phyloP scores from a whole-genome alignment of 805 yeast genomes.

The Candida ortonii region DNA sequence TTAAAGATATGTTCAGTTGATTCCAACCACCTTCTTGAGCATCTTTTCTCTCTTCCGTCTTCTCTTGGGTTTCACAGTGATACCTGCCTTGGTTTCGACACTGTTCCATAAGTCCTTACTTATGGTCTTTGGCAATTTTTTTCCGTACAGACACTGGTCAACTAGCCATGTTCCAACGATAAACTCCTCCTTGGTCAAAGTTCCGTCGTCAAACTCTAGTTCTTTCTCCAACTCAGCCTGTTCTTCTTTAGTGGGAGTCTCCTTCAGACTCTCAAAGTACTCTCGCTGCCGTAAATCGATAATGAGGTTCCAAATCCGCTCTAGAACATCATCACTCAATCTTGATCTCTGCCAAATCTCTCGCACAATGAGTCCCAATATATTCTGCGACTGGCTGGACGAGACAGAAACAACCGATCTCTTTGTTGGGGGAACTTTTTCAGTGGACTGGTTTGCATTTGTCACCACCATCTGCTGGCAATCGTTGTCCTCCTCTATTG shows the following conservation, averaged over 20 bases:
- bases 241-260: constrained; percentile 1
- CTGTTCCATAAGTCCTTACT: constrained; percentile 78
- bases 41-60: constrained; percentile 20
- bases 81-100: constrained; percentile 41
- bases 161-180: constrained; percentile 97
- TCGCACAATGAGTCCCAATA: constrained; percentile 66
- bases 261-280: constrained; percentile 23
- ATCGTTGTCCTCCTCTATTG: constrained; percentile 8
- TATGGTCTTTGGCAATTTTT: constrained; percentile 75
- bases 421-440: neutral
- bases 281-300: constrained; percentile 47
- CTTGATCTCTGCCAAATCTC: constrained; percentile 80
- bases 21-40: constrained; percentile 23
- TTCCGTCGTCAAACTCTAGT: constrained; percentile 75
- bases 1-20: too few species aligned
- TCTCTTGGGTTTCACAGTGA: constrained; percentile 18
- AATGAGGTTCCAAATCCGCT: constrained; percentile 74
- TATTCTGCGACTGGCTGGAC: constrained; percentile 15
- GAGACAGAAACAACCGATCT: constrained; percentile 3
- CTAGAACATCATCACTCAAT: constrained; percentile 58
- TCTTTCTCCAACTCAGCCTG: constrained; percentile 29
- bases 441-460: too few species aligned
- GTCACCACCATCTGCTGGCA: too few species aligned
- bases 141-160: constrained; percentile 92
- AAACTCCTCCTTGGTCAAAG: constrained; percentile 76